Percentiles rank a stretch among this genome's conserved stretches.
phyloP scores from a whole-genome alignment of 441 rosid species.

The Croton laevigatus region DNA sequence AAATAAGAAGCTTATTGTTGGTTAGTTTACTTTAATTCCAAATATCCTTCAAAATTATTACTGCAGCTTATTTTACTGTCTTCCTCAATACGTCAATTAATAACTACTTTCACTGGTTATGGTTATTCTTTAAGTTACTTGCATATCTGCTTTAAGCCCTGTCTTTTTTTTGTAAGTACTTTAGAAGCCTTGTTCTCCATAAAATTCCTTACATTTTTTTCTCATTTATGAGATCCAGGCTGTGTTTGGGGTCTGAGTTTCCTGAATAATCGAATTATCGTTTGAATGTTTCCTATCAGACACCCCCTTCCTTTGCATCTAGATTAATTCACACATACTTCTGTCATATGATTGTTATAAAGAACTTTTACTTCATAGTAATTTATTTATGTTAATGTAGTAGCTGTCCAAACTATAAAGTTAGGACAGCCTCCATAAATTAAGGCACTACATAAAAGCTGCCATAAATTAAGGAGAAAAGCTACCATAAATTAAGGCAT shows the following conservation, averaged over 20 bases:
- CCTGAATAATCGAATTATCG: too few species aligned
- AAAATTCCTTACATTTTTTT: neutral
- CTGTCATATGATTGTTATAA: neutral
- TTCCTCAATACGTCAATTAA: neutral
- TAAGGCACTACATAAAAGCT: too few species aligned
- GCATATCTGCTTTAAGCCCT: neutral
- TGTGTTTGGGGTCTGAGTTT: too few species aligned
- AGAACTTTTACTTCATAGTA: neutral
- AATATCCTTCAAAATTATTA: neutral
- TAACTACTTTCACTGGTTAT: neutral
- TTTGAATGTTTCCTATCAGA: too few species aligned
- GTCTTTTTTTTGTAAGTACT: neutral
- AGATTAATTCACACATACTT: neutral
- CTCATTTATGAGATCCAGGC: neutral
- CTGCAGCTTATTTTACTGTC: neutral
- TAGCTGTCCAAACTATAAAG: too few species aligned
- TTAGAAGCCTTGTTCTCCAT: neutral
- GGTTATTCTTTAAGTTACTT: neutral
- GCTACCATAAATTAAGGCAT: too few species aligned
- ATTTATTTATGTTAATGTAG: too few species aligned
- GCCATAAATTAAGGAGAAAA: too few species aligned
- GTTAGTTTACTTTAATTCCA: slow-evolving; percentile 33
- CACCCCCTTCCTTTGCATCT: too few species aligned
- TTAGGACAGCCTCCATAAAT: too few species aligned
- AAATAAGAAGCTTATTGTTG: slow-evolving; percentile 87